Percentiles rank a stretch among this genome's conserved stretches.
Conservation (phyloP, 441 rosid genomes). For the Adansonia gregorii region DNA sequence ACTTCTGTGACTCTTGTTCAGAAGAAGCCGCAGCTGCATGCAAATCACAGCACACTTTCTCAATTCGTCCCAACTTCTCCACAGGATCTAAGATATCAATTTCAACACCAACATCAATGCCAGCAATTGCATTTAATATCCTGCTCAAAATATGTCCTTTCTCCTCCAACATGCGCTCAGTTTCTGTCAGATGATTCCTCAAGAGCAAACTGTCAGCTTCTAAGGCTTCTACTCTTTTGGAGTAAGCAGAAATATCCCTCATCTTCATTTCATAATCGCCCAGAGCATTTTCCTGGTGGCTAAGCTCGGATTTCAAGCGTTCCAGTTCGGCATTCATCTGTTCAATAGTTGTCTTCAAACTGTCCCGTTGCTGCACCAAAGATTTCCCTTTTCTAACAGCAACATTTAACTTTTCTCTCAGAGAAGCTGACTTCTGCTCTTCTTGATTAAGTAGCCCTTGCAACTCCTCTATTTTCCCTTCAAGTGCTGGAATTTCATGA, state of each 20-base stretch:
- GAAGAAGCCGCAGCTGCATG: conserved; percentile 60
- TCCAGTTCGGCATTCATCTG: conserved; percentile 67
- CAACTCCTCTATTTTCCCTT: conserved; percentile 64
- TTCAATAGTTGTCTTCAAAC: conserved; percentile 81
- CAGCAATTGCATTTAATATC: conserved; percentile 54
- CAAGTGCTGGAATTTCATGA: conserved; percentile 64
- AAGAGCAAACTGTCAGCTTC: conserved; percentile 68
- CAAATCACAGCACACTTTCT: conserved; percentile 58
- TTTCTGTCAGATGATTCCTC: conserved; percentile 69
- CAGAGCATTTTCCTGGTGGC: conserved; percentile 55
- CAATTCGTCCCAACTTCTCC: conserved; percentile 66
- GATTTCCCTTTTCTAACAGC: conserved; percentile 99
- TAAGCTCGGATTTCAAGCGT: conserved; percentile 71
- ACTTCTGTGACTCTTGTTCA: conserved; percentile 81
- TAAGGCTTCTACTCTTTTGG: conserved; percentile 57
- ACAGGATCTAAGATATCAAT: conserved; percentile 57
- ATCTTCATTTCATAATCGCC: conserved; percentile 64
- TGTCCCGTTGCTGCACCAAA: conserved; percentile 90
- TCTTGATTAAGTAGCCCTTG: conserved; percentile 74
- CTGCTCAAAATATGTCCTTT: conserved; percentile 56
- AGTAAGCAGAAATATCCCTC: conserved; percentile 58
- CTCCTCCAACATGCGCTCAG: conserved; percentile 65
- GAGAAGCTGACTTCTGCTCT: conserved; percentile 85
- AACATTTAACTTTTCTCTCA: conserved; percentile 87
- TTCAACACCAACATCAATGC: conserved; percentile 68